Evolutionary conservation across 345 rosid species (phyloP).

Genomic region (Luvunga scandens): DNA sequence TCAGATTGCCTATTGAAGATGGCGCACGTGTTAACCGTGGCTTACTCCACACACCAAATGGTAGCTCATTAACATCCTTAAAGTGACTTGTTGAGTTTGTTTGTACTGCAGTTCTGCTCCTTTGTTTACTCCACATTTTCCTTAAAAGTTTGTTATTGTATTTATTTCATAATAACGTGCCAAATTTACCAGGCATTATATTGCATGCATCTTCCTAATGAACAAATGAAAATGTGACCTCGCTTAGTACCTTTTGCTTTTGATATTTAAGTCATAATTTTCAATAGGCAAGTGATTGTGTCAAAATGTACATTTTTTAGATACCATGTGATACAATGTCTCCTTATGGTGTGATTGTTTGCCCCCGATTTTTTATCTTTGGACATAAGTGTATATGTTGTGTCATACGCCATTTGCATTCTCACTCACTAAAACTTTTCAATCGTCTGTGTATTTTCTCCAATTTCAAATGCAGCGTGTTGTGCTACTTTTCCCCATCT

Average conservation of each 20-base stretch:
- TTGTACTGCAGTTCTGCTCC: too few species aligned
- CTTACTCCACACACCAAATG: constrained; percentile 18
- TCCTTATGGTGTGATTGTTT: too few species aligned
- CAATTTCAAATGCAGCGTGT: neutral
- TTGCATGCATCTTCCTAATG: neutral
- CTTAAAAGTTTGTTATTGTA: too few species aligned
- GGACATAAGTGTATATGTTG: neutral
- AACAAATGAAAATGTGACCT: neutral
- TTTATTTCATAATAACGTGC: too few species aligned
- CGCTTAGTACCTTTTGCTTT: neutral
- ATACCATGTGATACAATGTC: too few species aligned
- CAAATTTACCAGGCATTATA: neutral
- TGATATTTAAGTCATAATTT: neutral
- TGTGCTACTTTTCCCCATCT: neutral
- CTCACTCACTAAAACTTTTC: neutral
- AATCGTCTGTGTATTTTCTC: neutral
- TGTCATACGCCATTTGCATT: neutral
- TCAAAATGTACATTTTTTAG: too few species aligned
- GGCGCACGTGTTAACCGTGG: constrained; percentile 12
- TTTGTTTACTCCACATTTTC: neutral
- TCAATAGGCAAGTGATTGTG: too few species aligned
- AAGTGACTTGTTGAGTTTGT: neutral
- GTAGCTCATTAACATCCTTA: neutral
- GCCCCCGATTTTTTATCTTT: neutral
- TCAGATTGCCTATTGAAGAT: constrained; percentile 26